phyloP scores from a whole-genome alignment of 2,329 filamentous ascomycete genomes.

The Aquanectria penicillioides region DNA sequence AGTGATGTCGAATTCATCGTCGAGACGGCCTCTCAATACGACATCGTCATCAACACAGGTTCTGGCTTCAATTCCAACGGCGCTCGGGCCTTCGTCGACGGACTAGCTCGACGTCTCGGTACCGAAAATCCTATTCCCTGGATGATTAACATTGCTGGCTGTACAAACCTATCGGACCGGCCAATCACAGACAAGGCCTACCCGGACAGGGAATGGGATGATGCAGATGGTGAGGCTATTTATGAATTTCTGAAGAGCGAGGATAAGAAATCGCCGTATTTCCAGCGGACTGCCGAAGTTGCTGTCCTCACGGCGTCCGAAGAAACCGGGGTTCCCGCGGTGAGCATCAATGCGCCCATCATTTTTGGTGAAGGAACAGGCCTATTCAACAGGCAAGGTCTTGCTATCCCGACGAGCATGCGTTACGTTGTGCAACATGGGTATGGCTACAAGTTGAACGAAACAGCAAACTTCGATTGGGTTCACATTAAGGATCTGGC shows the following conservation, averaged over 20 bases:
- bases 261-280: constrained; percentile 4
- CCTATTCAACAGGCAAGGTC: constrained; percentile 11
- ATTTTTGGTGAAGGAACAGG: constrained; percentile 17
- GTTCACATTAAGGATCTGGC: constrained; percentile 21
- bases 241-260: constrained; percentile 17
- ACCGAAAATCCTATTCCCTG: neutral
- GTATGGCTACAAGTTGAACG: constrained; percentile 15
- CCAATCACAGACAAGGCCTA: constrained; percentile 2
- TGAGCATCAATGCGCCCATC: constrained; percentile 10
- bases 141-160: constrained; percentile 13
- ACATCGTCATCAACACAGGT: constrained; percentile 16
- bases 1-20: constrained; percentile 7
- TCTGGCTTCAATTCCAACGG: constrained; percentile 9
- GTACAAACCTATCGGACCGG: constrained; percentile 11
- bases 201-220: constrained; percentile 7
- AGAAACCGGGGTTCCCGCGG: constrained; percentile 9
- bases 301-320: constrained; percentile 1
- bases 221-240: neutral
- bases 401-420: constrained; percentile 12
- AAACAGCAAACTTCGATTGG: constrained; percentile 14
- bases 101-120: constrained; percentile 7
- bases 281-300: constrained; percentile 13
- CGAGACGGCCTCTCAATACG: constrained; percentile 13
- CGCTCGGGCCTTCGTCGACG: constrained; percentile 10
- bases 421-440: constrained; percentile 12